A percentile compares a stretch with the other conserved stretches of the same genome.
Conservation (phyloP, 352 stramenopile species). For the Aphanomyces cochlioides region DNA sequence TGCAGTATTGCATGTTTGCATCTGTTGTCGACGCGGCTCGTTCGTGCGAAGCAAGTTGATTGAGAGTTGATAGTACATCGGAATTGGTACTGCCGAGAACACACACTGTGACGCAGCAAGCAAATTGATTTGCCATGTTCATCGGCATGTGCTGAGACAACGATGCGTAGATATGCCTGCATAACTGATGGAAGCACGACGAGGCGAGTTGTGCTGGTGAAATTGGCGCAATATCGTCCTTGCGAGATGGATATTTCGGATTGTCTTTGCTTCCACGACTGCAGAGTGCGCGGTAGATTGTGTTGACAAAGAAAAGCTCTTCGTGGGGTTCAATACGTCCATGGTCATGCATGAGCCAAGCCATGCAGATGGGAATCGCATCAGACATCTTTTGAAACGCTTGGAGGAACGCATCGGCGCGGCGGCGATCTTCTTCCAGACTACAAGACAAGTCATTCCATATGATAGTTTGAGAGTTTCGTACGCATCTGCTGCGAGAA, state of each 20-base stretch:
- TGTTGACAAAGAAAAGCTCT: conserved; percentile 24
- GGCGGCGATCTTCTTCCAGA: conserved; percentile 2
- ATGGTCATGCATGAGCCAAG: not conserved
- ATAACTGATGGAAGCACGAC: conserved; percentile 18
- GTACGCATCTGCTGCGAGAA: conserved; percentile 11
- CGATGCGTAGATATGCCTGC: conserved; percentile 1
- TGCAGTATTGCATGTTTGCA: conserved; percentile 13
- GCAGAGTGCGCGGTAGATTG: conserved; percentile 23
- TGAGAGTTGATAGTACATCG: not conserved
- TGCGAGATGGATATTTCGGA: conserved; percentile 3
- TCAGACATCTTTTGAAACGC: conserved; percentile 17
- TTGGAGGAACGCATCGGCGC: conserved; percentile 23
- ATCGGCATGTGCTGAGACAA: not conserved
- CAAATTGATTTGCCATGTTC: conserved; percentile 24
- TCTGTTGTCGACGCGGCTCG: not conserved
- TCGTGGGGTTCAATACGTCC: not conserved
- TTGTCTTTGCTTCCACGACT: conserved; percentile 20
- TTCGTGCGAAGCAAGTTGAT: not conserved
- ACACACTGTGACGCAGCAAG: conserved; percentile 19
- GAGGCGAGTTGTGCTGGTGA: not conserved
- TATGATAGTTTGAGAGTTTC: not conserved
- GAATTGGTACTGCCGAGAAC: conserved; percentile 11
- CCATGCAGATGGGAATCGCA: conserved; percentile 9
- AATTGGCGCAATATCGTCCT: not conserved
- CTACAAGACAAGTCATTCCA: not conserved